phyloP scores from a whole-genome alignment of 208 protist species.

The Leishmania mexicana region DNA sequence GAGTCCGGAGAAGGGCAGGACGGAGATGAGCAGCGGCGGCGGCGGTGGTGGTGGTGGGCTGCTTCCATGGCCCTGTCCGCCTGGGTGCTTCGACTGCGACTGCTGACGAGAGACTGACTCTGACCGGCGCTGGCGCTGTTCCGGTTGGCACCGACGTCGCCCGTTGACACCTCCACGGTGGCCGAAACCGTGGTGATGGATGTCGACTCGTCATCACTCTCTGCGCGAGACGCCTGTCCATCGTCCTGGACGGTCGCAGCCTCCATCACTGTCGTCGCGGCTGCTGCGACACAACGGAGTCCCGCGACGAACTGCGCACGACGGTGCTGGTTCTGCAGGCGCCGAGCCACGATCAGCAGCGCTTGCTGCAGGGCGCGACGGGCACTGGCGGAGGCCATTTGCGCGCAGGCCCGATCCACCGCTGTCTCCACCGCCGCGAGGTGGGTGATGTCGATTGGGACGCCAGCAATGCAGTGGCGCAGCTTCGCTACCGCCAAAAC shows the following conservation, averaged over 20 bases:
- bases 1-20: not conserved
- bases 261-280: not conserved
- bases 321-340: conserved; percentile 32
- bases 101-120: not conserved
- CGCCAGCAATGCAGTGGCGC: conserved; percentile 23
- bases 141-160: not conserved
- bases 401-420: conserved; percentile 24
- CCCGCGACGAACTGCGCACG: conserved; percentile 1
- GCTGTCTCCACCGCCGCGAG: conserved; percentile 29
- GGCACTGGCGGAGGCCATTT: conserved; percentile 5
- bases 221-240: not conserved
- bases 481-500: conserved; percentile 33
- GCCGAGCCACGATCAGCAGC: conserved; percentile 43
- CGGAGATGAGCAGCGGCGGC: not conserved
- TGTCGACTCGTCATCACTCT: not conserved
- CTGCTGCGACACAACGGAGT: not conserved
- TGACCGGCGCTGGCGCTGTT: not conserved
- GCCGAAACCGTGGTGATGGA: not conserved
- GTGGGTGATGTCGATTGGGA: conserved; percentile 28
- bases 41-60: not conserved
- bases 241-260: not conserved
- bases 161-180: not conserved
- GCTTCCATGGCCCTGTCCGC: not conserved
- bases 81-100: not conserved
- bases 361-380: conserved; percentile 34